phyloP scores from a whole-genome alignment of 257 asterid species.

The Petunia axillaris region DNA sequence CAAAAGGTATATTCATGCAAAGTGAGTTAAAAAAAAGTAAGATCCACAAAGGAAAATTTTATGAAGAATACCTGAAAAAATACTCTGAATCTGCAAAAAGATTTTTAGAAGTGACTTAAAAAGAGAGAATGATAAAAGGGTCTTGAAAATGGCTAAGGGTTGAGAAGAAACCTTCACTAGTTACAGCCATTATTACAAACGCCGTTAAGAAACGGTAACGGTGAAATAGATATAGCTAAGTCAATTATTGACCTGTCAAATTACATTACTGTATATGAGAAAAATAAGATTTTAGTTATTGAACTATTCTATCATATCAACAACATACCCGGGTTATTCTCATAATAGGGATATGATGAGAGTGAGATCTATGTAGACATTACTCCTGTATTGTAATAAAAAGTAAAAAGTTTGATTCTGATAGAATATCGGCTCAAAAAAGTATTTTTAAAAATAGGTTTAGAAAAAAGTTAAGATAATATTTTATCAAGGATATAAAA shows the following conservation, averaged over 20 bases:
- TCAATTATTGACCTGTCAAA: conserved; percentile 16
- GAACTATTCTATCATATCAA: too few species aligned
- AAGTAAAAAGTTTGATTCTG: too few species aligned
- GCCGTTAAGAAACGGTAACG: conserved; percentile 19
- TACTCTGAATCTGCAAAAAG: neutral
- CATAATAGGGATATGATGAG: too few species aligned
- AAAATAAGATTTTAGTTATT: too few species aligned
- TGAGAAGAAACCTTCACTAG: conserved; percentile 22
- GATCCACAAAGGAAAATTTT: neutral
- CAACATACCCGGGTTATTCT: too few species aligned
- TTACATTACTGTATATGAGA: too few species aligned
- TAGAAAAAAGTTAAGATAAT: neutral
- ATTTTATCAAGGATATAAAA: neutral
- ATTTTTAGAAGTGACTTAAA: neutral
- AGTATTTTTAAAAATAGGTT: too few species aligned
- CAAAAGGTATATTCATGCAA: neutral
- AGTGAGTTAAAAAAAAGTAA: neutral
- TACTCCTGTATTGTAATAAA: too few species aligned
- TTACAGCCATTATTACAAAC: conserved; percentile 15
- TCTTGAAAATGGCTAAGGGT: conserved; percentile 1
- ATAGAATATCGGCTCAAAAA: too few species aligned
- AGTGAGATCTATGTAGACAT: too few species aligned
- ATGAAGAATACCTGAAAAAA: conserved; percentile 10
- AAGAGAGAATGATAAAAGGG: neutral
- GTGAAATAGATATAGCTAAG: neutral